phyloP scores from a whole-genome alignment of 805 yeast genomes.

The Candida pseudofarinosa region DNA sequence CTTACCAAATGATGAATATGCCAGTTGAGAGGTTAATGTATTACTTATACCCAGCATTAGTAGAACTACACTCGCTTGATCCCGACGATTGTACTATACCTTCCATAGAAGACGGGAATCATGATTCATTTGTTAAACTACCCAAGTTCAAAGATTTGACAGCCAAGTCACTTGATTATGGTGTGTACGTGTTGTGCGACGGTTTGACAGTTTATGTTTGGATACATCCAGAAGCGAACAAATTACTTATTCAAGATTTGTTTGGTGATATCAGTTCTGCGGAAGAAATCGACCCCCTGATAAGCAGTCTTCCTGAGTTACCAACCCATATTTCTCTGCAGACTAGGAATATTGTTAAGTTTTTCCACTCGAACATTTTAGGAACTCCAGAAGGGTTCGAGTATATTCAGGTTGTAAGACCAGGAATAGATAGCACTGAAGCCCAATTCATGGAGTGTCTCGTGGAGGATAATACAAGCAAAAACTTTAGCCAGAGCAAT shows the following conservation, averaged over 20 bases:
- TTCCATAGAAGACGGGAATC: conserved; percentile 33
- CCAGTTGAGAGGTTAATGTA: conserved; percentile 55
- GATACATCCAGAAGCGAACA: conserved; percentile 67
- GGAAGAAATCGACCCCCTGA: conserved; percentile 43
- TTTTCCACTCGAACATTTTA: conserved; percentile 37
- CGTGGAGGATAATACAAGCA: conserved; percentile 63
- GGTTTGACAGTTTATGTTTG: conserved; percentile 59
- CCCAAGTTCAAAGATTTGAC: conserved; percentile 49
- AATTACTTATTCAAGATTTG: conserved; percentile 65
- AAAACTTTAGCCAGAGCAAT: conserved; percentile 34
- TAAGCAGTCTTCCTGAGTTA: conserved; percentile 63
- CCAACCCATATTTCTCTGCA: conserved; percentile 67
- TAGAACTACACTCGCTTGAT: conserved; percentile 63
- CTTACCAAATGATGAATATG: conserved; percentile 47
- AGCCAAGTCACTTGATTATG: conserved; percentile 50
- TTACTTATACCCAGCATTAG: conserved; percentile 75
- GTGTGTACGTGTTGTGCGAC: conserved; percentile 74
- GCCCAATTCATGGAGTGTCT: conserved; percentile 50
- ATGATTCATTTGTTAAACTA: conserved; percentile 39
- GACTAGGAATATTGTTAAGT: conserved; percentile 58
- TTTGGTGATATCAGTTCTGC: conserved; percentile 56
- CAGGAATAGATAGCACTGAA: conserved; percentile 60
- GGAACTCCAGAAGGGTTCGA: conserved; percentile 28
- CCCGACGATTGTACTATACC: conserved; percentile 47
- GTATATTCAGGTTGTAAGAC: conserved; percentile 59